Percentiles rank a stretch among this genome's conserved stretches.
Evolutionary conservation across 2,329 filamentous ascomycete species (phyloP).

Genomic region (Diaporthe longicolla): DNA sequence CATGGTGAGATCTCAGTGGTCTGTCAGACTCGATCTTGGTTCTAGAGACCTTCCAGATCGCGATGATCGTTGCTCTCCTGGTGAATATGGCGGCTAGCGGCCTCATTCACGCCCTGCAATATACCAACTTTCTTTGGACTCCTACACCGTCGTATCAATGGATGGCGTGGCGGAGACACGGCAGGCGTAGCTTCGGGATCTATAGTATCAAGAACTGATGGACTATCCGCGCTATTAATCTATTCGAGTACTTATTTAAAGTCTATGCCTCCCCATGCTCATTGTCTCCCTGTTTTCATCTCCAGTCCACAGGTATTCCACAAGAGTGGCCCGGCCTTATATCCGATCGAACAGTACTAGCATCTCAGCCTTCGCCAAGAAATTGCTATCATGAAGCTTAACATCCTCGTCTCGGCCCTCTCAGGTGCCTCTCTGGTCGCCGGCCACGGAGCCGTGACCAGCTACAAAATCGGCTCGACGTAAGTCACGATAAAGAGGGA

Average conservation of each 20-base stretch:
- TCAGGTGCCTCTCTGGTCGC: slow-evolving; percentile 49
- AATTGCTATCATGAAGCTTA: slow-evolving; percentile 41
- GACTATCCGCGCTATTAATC: neutral
- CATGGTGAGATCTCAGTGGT: slow-evolving; percentile 5
- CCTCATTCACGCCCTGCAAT: neutral
- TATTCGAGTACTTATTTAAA: neutral
- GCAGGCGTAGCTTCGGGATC: neutral
- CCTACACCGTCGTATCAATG: neutral
- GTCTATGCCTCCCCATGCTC: neutral
- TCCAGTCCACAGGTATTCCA: neutral
- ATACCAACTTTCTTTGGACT: neutral
- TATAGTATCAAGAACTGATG: neutral
- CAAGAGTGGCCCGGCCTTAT: too few relatives aligned
- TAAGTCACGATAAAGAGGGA: neutral
- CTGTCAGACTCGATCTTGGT: neutral
- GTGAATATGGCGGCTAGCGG: neutral
- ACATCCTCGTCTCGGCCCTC: slow-evolving; percentile 38
- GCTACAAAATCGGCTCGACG: slow-evolving; percentile 61
- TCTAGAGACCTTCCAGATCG: slow-evolving; percentile 30
- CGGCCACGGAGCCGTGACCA: slow-evolving; percentile 58
- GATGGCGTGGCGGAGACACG: neutral
- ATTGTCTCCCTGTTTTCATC: neutral
- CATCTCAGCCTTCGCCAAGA: neutral
- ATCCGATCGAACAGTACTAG: neutral
- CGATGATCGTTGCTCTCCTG: slow-evolving; percentile 8